These are phyloP conservation scores for Xylaria venustula DNA, from an alignment of 495 filamentous ascomycete species.

Conservation along the genomic window DNA sequence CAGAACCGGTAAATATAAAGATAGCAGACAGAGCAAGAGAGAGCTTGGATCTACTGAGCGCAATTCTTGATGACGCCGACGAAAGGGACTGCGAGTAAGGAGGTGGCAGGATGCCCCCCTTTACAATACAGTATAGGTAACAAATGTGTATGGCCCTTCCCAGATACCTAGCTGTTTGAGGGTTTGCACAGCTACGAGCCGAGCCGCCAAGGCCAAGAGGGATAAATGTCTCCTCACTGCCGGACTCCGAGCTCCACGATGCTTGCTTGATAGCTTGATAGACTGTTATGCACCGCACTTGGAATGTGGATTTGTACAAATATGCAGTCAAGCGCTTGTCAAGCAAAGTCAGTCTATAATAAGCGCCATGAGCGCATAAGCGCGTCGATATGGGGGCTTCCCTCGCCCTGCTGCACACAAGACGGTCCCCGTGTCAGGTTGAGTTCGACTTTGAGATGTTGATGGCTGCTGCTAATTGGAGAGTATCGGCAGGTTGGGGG, in stretches of 20 bases:
- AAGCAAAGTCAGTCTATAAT: background rate
- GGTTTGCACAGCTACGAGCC: too few relatives aligned
- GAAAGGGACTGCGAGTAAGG: too few relatives aligned
- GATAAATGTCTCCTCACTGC: background rate
- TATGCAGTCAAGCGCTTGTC: background rate
- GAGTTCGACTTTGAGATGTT: background rate
- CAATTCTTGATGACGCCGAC: too few relatives aligned
- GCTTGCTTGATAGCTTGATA: background rate
- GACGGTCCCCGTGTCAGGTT: constrained; percentile 1
- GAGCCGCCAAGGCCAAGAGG: background rate
- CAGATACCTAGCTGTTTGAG: too few relatives aligned
- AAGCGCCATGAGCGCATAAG: constrained; percentile 7
- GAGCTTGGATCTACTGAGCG: too few relatives aligned
- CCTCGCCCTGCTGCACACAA: background rate
- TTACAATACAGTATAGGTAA: too few relatives aligned
- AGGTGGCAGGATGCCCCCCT: too few relatives aligned
- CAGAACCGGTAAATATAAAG: too few relatives aligned
- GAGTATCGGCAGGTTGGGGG: background rate
- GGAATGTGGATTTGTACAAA: background rate
- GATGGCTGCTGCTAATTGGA: background rate
- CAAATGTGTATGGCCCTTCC: too few relatives aligned
- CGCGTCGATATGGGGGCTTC: background rate
- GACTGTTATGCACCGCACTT: too few relatives aligned
- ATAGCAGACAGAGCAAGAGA: too few relatives aligned
- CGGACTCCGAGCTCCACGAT: constrained; percentile 1